Base-by-base conservation (phyloP, 208 protist genomes). In the Leishmania aethiopica region DNA sequence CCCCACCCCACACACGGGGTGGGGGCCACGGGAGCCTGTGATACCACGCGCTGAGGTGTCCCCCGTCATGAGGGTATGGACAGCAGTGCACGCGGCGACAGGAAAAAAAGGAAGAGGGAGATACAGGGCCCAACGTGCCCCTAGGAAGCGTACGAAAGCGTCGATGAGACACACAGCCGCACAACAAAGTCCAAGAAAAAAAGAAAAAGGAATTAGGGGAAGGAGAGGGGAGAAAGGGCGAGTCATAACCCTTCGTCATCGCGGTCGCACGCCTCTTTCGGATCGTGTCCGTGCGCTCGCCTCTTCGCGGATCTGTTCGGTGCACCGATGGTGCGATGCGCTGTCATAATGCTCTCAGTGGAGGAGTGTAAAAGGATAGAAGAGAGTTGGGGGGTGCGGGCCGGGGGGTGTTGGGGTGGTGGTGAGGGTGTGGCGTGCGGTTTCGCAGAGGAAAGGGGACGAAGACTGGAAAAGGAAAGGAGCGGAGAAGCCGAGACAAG, bases 381-480 rank as follows among this genome's bases (percentile, higher is more conserved):
- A 40, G 62, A 35, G 62, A 40, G 15, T 6, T 64, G 19, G 4
- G 3, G 25, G 3, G 5, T 64, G 28, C 1, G 28, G 28, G 59
- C 25, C 10, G 28, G 25, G 0, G 25, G 59, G 6, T 11, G 19
- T 28, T 64, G 19, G 19, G 19, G 19, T 64, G 19, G 4, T 64
- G 19, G 19, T 35, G 59, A 4, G 19, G 59, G 28, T 1, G 62
- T 1, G 62, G 66, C 5, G 66, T 10, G 19, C 25, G 37, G 6
- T 15, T 67, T 45, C 42, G 47, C 32, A 35, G 28, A 22, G 53
- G 32, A 17, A 85, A 85, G 72, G 77, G 28, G 22, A 55, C 7
- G n/a, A 79, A 74, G 64, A 84, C 55, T n/a, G 47, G 40, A 73
- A 70, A 78, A 69, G 49, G 71, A 81, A 78, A 57, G 32, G 64